Percentiles rank a stretch among this genome's conserved stretches.
Conservation (phyloP, 2,329 filamentous ascomycete species). For the Nemania sp. region DNA sequence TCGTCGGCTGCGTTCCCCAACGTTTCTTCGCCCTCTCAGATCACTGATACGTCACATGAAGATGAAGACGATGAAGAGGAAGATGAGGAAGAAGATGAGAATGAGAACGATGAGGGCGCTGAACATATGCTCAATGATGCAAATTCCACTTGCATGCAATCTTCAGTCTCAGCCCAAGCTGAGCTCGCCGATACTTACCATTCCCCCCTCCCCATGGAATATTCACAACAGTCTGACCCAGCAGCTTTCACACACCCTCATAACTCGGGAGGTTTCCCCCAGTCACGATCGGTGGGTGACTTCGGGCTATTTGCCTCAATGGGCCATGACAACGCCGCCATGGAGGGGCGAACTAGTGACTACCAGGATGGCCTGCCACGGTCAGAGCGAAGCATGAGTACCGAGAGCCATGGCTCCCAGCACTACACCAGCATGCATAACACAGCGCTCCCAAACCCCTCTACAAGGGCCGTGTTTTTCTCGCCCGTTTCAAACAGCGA, state of each 20-base stretch:
- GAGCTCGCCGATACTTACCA: constrained; percentile 41
- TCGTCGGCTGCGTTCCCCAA: constrained; percentile 55
- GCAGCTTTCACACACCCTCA: constrained; percentile 38
- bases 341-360: constrained; percentile 17
- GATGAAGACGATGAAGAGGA: constrained; percentile 40
- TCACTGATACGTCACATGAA: constrained; percentile 37
- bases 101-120: constrained; percentile 6
- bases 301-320: constrained; percentile 38
- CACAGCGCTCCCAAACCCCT: constrained; percentile 37
- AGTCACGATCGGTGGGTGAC: constrained; percentile 38
- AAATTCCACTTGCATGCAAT: constrained; percentile 33
- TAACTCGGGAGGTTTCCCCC: constrained; percentile 32
- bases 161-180: constrained; percentile 32
- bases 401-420: constrained; percentile 36
- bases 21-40: constrained; percentile 43
- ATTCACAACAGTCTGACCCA: constrained; percentile 37
- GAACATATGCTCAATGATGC: constrained; percentile 30
- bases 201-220: constrained; percentile 45
- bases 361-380: constrained; percentile 41
- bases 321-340: constrained; percentile 12
- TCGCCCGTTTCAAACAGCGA: constrained; percentile 40
- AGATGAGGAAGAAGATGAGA: constrained; percentile 31
- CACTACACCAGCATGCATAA: constrained; percentile 42
- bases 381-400: constrained; percentile 40
- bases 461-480: constrained; percentile 41